A percentile compares a stretch with the other conserved stretches of the same genome.
Conservation (phyloP, 2,329 filamentous ascomycete genomes). For the Ophiostoma tasmaniense region DNA sequence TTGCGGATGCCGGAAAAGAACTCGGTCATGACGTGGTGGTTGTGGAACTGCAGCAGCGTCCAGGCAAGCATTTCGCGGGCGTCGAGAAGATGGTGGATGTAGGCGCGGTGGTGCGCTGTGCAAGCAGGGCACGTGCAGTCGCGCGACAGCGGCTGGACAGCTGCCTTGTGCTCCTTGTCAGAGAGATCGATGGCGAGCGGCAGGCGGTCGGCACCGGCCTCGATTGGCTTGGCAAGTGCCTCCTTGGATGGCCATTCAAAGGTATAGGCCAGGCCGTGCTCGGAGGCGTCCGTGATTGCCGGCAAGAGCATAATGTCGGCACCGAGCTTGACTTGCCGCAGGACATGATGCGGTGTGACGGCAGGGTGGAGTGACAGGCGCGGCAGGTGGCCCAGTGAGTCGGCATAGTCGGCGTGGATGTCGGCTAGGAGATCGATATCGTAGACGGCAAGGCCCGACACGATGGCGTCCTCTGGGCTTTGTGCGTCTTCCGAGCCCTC, state of each 20-base stretch:
- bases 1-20: constrained; percentile 68
- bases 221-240: constrained; percentile 12
- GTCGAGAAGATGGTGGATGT: constrained; percentile 74
- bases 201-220: constrained; percentile 15
- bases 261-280: constrained; percentile 74
- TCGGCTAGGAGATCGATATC: constrained; percentile 60
- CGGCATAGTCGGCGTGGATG: constrained; percentile 46
- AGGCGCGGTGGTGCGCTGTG: constrained; percentile 74
- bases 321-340: constrained; percentile 67
- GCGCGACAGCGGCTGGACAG: constrained; percentile 52
- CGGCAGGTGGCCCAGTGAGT: constrained; percentile 52
- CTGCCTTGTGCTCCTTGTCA: constrained; percentile 50
- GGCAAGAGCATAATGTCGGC: constrained; percentile 72
- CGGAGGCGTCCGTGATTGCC: constrained; percentile 56
- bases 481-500: not conserved
- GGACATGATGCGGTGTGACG: constrained; percentile 63
- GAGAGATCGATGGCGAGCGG: constrained; percentile 76
- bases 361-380: constrained; percentile 66
- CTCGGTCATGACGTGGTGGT: constrained; percentile 60
- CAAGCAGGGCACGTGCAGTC: constrained; percentile 78
- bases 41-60: constrained; percentile 88
- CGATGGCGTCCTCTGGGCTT: constrained; percentile 38
- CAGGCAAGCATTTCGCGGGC: constrained; percentile 97
- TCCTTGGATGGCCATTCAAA: constrained; percentile 59
- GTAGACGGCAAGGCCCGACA: constrained; percentile 72